Conservation (phyloP, 345 rosid species). For the Boechera retrofracta region DNA sequence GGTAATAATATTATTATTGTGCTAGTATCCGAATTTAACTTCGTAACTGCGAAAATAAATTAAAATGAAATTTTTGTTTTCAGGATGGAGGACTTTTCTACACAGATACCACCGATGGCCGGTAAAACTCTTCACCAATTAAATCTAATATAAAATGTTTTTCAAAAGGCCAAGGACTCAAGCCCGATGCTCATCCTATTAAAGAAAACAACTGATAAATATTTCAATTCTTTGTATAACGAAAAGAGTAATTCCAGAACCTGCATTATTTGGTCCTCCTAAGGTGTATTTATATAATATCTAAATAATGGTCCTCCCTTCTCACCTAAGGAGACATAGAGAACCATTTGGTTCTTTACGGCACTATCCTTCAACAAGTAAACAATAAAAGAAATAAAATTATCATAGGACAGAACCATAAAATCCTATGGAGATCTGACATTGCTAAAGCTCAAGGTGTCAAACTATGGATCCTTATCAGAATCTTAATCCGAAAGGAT, state of each 20-base stretch:
- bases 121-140: neutral
- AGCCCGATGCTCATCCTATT: constrained; percentile 12
- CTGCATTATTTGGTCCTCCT: constrained; percentile 46
- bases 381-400: constrained; percentile 5
- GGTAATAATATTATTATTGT: neutral
- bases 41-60: no score
- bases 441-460: constrained; percentile 35
- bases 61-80: neutral
- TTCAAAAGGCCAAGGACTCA: neutral
- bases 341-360: constrained; percentile 44
- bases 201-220: neutral
- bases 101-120: neutral
- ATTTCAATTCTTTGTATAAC: neutral
- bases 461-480: constrained; percentile 43
- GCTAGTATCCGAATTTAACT: no score
- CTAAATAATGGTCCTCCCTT: constrained; percentile 35
- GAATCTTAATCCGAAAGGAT: constrained; percentile 23
- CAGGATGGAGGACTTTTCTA: neutral
- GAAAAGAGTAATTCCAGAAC: constrained; percentile 1
- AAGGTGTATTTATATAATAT: constrained; percentile 21
- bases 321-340: constrained; percentile 40
- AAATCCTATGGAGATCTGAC: constrained; percentile 41
- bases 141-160: neutral
- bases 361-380: constrained; percentile 26
- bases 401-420: constrained; percentile 29